Evolutionary conservation across 2,329 filamentous ascomycete species (phyloP).

Genomic region (Fusarium sp.): DNA sequence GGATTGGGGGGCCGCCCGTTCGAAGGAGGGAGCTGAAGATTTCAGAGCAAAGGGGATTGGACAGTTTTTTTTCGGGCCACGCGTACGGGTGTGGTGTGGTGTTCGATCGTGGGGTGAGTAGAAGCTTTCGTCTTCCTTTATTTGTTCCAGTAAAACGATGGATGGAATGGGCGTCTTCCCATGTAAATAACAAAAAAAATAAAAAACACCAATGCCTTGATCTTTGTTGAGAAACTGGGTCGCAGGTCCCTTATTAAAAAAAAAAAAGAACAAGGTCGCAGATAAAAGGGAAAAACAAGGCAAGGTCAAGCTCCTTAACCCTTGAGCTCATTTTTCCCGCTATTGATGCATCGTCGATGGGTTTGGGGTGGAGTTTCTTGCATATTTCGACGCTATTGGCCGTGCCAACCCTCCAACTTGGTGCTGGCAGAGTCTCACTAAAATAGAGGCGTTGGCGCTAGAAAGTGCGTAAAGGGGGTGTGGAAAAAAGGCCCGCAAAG

Average conservation of each 20-base stretch:
- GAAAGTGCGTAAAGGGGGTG: not conserved
- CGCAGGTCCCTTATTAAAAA: not conserved
- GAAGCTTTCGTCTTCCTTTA: not conserved
- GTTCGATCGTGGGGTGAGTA: constrained; percentile 23
- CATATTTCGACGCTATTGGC: constrained; percentile 20
- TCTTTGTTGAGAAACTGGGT: not conserved
- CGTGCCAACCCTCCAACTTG: not conserved
- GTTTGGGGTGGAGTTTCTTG: not conserved
- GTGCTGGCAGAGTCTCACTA: not conserved
- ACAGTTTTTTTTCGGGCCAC: constrained; percentile 7
- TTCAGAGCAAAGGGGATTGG: constrained; percentile 10
- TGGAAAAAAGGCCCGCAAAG: not conserved
- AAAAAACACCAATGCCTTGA: not conserved
- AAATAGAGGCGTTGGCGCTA: constrained; percentile 11
- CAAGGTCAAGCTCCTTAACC: not conserved
- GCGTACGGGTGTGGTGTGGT: constrained; percentile 13
- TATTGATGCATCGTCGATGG: not conserved
- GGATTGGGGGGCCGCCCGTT: not conserved
- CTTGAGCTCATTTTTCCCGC: constrained; percentile 1
- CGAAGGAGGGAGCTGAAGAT: constrained; percentile 17
- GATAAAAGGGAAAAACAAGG: not conserved
- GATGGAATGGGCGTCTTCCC: not conserved
- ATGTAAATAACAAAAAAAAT: constrained; percentile 2
- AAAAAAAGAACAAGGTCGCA: not conserved
- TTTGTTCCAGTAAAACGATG: not conserved